Evolutionary conservation across 805 yeast species (phyloP).

Genomic region (Saccharomycopsis fibuligera): DNA sequence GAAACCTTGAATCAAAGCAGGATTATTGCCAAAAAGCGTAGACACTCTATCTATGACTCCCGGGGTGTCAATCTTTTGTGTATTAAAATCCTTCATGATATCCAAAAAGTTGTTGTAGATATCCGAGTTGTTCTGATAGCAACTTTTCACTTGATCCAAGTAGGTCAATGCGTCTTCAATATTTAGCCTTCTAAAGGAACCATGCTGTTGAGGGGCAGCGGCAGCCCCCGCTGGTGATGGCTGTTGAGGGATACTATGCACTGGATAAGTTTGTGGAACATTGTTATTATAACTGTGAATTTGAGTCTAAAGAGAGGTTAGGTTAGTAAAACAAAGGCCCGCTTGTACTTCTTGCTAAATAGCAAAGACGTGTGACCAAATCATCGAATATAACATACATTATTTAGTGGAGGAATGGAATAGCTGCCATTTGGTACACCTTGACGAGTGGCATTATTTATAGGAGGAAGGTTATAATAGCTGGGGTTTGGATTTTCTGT

Average conservation of each 20-base stretch:
- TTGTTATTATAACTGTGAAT: not conserved
- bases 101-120: conserved; percentile 94
- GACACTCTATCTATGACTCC: conserved; percentile 97
- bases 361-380: not conserved
- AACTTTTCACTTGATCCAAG: conserved; percentile 90
- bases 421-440: conserved; percentile 1
- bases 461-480: conserved; percentile 11
- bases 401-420: conserved; percentile 4
- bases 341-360: not conserved
- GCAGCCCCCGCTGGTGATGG: not conserved
- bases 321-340: not conserved
- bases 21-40: conserved; percentile 84
- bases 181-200: conserved; percentile 38
- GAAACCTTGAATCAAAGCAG: conserved; percentile 90
- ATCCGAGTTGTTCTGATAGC: conserved; percentile 87
- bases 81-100: conserved; percentile 97
- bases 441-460: not conserved
- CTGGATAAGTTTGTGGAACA: not conserved
- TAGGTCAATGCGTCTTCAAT: conserved; percentile 95
- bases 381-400: not conserved
- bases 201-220: not conserved
- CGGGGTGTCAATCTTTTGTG: conserved; percentile 93
- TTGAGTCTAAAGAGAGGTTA: not conserved
- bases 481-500: not conserved
- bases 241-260: not conserved